Conservation (phyloP, 768 basidiomycete genomes). For the Vararia minispora region DNA sequence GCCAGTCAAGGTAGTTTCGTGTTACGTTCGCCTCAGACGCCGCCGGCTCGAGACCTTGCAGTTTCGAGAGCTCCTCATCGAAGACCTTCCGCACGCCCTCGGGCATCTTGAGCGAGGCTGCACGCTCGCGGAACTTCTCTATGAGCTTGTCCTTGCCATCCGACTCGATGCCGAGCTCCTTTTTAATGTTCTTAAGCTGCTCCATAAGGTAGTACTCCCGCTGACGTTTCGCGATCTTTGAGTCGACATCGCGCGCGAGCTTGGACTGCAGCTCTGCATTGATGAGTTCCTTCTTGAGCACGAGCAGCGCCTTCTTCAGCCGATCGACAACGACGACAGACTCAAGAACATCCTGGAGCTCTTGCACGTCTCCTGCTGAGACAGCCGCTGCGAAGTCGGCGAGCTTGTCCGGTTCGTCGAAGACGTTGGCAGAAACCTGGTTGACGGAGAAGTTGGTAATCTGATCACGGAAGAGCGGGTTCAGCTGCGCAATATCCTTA, state of each 20-base stretch:
- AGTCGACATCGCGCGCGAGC: slow-evolving; percentile 86
- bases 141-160: slow-evolving; percentile 93
- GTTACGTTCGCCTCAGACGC: slow-evolving; percentile 92
- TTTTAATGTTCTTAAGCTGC: slow-evolving; percentile 93
- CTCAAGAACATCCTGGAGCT: slow-evolving; percentile 91
- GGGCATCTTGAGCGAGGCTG: slow-evolving; percentile 76
- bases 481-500: slow-evolving; percentile 96
- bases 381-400: slow-evolving; percentile 97
- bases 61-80: slow-evolving; percentile 89
- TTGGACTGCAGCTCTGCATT: slow-evolving; percentile 93
- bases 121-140: slow-evolving; percentile 85
- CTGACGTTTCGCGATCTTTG: slow-evolving; percentile 89
- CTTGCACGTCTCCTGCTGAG: slow-evolving; percentile 82
- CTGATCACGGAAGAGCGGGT: slow-evolving; percentile 96
- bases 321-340: slow-evolving; percentile 78
- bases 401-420: slow-evolving; percentile 94
- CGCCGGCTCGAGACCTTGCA: slow-evolving; percentile 81
- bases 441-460: slow-evolving; percentile 94
- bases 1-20: slow-evolving; percentile 89
- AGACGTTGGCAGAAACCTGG: slow-evolving; percentile 86
- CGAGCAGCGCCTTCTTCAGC: slow-evolving; percentile 78
- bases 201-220: slow-evolving; percentile 96
- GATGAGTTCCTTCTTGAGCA: slow-evolving; percentile 96
- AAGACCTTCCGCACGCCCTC: slow-evolving; percentile 86
- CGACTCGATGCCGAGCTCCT: slow-evolving; percentile 89